Evolutionary conservation across 139 green algal genomes (phyloP).

Genomic region (Yamagishiella unicocca): DNA sequence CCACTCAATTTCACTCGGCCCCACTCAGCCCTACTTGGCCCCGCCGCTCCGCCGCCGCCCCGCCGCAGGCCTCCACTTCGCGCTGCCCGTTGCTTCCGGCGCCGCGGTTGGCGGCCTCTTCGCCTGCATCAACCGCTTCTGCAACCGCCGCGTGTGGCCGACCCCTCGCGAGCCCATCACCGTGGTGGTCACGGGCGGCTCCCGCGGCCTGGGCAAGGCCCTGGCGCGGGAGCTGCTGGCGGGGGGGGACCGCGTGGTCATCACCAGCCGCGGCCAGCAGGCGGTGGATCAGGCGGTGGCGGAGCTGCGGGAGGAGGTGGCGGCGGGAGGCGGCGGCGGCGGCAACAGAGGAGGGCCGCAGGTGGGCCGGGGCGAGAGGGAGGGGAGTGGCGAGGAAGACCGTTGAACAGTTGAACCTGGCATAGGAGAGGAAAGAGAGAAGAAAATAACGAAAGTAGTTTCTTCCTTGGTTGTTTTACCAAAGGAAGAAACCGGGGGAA

Average conservation of each 20-base stretch:
- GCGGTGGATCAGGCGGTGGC: conserved; percentile 32
- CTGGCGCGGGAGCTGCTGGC: conserved; percentile 85
- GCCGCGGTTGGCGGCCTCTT: conserved; percentile 63
- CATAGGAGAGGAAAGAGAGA: too few relatives aligned
- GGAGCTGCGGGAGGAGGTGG: conserved; percentile 54
- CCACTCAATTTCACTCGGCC: too few relatives aligned
- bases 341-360: background rate
- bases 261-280: conserved; percentile 71
- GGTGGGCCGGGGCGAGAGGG: background rate
- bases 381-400: background rate
- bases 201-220: conserved; percentile 85
- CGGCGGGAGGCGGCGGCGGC: conserved; percentile 26
- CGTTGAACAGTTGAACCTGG: too few relatives aligned
- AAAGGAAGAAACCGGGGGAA: too few relatives aligned
- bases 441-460: too few relatives aligned
- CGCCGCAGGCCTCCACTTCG: background rate
- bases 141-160: conserved; percentile 65
- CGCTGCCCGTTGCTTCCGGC: conserved; percentile 52
- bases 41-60: background rate
- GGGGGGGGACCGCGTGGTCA: conserved; percentile 66
- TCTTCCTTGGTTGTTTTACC: too few relatives aligned
- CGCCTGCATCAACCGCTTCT: conserved; percentile 66
- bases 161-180: conserved; percentile 61
- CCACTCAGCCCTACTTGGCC: too few relatives aligned
- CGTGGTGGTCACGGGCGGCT: conserved; percentile 66